These are phyloP conservation scores for Claviceps sorghi DNA, from an alignment of 2,329 filamentous ascomycete genomes.

Conservation along the genomic window DNA sequence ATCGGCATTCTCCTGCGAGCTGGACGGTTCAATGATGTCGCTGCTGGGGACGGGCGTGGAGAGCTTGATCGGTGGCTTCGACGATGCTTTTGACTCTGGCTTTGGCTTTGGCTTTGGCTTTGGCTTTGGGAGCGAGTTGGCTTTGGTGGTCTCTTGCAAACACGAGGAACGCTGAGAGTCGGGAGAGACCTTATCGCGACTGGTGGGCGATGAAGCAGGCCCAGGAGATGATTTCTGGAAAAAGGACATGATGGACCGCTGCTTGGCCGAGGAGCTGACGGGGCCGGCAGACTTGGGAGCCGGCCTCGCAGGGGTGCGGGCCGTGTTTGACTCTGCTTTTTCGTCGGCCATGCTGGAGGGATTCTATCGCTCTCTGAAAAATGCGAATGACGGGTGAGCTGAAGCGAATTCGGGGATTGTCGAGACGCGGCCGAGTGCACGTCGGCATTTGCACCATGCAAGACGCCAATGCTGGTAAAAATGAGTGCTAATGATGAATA, in stretches of 20 bases:
- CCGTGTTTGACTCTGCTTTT: constrained; percentile 1
- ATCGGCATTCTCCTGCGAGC: constrained; percentile 53
- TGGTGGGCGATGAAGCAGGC: constrained; percentile 17
- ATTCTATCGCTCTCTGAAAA: background rate
- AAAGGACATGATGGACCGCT: constrained; percentile 30
- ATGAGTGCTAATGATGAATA: background rate
- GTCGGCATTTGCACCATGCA: background rate
- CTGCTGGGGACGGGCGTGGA: constrained; percentile 70
- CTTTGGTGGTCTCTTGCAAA: constrained; percentile 27
- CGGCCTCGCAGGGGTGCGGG: constrained; percentile 5
- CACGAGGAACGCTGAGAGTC: constrained; percentile 18
- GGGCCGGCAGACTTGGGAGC: constrained; percentile 2
- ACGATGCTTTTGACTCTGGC: constrained; percentile 19
- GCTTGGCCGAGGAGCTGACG: constrained; percentile 21
- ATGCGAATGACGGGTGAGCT: background rate
- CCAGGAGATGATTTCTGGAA: constrained; percentile 28
- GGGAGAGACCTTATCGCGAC: constrained; percentile 19
- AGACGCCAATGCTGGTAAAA: background rate
- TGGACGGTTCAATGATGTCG: constrained; percentile 52
- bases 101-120: constrained; percentile 20
- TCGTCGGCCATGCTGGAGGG: constrained; percentile 4
- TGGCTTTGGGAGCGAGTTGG: constrained; percentile 25
- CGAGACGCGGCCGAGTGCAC: background rate
- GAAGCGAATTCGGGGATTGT: background rate
- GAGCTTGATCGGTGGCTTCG: constrained; percentile 25